phyloP scores from a whole-genome alignment of 2,329 filamentous ascomycete species.

The Fusarium clavum region DNA sequence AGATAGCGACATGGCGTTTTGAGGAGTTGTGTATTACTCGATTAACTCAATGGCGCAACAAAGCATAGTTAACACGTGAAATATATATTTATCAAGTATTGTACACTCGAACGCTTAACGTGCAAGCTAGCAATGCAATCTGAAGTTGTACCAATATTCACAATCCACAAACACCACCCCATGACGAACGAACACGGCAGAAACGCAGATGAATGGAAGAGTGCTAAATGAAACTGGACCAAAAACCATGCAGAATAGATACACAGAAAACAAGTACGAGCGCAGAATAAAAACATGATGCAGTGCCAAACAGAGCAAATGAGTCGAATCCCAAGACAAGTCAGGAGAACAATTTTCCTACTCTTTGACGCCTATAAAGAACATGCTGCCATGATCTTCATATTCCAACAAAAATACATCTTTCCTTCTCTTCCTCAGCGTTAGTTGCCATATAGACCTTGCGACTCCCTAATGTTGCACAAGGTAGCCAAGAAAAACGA shows the following conservation, averaged over 20 bases:
- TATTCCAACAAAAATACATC: constrained; percentile 30
- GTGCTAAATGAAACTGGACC: background rate
- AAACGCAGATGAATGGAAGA: constrained; percentile 15
- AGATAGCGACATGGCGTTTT: constrained; percentile 29
- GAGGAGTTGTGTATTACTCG: constrained; percentile 15
- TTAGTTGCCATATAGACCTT: background rate
- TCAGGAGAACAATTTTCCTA: constrained; percentile 11
- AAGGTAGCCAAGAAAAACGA: constrained; percentile 11
- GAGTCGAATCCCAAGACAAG: constrained; percentile 13
- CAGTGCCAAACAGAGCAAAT: background rate
- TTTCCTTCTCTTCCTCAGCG: constrained; percentile 7
- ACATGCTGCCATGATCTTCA: constrained; percentile 23
- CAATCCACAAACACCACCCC: constrained; percentile 26
- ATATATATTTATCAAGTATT: constrained; percentile 20
- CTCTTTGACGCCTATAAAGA: constrained; percentile 28
- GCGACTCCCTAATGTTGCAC: constrained; percentile 3
- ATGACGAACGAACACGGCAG: constrained; percentile 20
- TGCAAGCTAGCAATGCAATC: constrained; percentile 15
- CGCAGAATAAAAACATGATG: constrained; percentile 4
- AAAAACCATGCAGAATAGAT: constrained; percentile 5
- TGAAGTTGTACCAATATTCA: constrained; percentile 12
- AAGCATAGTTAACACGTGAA: background rate
- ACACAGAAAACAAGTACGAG: constrained; percentile 2
- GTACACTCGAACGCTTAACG: constrained; percentile 22
- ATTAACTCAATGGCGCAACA: background rate